Evolutionary conservation across 371 early-diverging fungal species (phyloP).

Genomic region (Apophysomyces elegans): DNA sequence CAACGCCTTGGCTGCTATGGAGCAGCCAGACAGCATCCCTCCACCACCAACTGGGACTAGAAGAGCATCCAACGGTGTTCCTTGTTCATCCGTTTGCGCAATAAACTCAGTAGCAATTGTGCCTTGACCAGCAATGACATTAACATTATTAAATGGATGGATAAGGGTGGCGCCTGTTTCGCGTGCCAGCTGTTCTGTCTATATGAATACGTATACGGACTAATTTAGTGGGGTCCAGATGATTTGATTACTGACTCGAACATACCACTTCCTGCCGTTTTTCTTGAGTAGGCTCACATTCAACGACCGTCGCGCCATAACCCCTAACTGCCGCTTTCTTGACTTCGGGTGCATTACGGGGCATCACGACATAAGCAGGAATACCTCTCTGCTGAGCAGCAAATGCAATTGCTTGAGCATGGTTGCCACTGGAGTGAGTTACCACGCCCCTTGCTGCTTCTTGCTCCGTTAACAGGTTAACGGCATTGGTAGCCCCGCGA

Average conservation of each 20-base stretch:
- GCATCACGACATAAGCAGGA: conserved; percentile 61
- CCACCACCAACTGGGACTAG: conserved; percentile 63
- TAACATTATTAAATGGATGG: conserved; percentile 49
- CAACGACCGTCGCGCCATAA: conserved; percentile 58
- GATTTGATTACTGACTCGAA: background rate
- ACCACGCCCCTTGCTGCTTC: conserved; percentile 49
- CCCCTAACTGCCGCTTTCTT: conserved; percentile 57
- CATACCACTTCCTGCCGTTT: conserved; percentile 39
- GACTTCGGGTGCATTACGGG: conserved; percentile 47
- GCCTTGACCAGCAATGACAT: conserved; percentile 68
- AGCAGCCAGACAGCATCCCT: conserved; percentile 62
- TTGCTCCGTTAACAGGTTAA: conserved; percentile 28
- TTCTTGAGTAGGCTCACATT: conserved; percentile 41
- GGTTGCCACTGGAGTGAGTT: conserved; percentile 53
- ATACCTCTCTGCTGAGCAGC: conserved; percentile 49
- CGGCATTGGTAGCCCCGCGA: conserved; percentile 63
- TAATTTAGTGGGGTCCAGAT: background rate
- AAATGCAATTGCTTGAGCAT: conserved; percentile 55
- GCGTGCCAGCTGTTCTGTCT: conserved; percentile 29
- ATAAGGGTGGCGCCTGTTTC: conserved; percentile 47
- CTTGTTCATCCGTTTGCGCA: conserved; percentile 41
- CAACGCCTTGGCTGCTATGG: conserved; percentile 49
- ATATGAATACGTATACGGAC: background rate
- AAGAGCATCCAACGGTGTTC: conserved; percentile 46
- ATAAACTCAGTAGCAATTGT: conserved; percentile 58